Percentiles rank a stretch among this genome's conserved stretches.
These are phyloP conservation scores for Fusarium sp. DNA, from an alignment of 2,329 filamentous ascomycete genomes.

Conservation along the genomic window DNA sequence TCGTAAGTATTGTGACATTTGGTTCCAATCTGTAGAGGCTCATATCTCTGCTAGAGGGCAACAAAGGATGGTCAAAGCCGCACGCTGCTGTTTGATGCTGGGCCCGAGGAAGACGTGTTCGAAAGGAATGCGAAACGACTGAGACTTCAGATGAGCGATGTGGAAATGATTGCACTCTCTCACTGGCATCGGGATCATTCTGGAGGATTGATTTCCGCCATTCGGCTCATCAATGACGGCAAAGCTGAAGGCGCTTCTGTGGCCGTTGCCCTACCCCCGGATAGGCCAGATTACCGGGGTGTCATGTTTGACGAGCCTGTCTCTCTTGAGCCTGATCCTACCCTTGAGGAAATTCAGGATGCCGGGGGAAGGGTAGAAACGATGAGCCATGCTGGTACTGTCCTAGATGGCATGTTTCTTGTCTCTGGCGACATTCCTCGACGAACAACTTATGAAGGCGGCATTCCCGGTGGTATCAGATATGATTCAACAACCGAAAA, in stretches of 20 bases:
- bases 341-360: constrained; percentile 58
- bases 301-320: constrained; percentile 50
- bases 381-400: constrained; percentile 53
- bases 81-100: constrained; percentile 55
- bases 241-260: constrained; percentile 44
- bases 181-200: constrained; percentile 69
- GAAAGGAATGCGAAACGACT: constrained; percentile 58
- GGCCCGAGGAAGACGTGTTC: constrained; percentile 63
- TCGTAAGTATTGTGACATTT: constrained; percentile 49
- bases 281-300: constrained; percentile 52
- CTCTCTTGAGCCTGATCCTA: constrained; percentile 65
- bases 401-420: constrained; percentile 62
- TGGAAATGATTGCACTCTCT: constrained; percentile 63
- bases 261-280: constrained; percentile 62
- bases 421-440: constrained; percentile 66
- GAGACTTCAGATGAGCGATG: neutral
- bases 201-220: constrained; percentile 60
- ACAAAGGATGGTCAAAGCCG: constrained; percentile 57
- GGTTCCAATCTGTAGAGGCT: neutral
- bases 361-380: constrained; percentile 47
- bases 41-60: constrained; percentile 52
- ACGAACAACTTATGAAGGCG: constrained; percentile 60
- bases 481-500: constrained; percentile 51
- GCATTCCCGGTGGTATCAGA: constrained; percentile 58
- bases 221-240: constrained; percentile 59